phyloP scores from a whole-genome alignment of 2,329 filamentous ascomycete species.

The Geosmithia putterillii region DNA sequence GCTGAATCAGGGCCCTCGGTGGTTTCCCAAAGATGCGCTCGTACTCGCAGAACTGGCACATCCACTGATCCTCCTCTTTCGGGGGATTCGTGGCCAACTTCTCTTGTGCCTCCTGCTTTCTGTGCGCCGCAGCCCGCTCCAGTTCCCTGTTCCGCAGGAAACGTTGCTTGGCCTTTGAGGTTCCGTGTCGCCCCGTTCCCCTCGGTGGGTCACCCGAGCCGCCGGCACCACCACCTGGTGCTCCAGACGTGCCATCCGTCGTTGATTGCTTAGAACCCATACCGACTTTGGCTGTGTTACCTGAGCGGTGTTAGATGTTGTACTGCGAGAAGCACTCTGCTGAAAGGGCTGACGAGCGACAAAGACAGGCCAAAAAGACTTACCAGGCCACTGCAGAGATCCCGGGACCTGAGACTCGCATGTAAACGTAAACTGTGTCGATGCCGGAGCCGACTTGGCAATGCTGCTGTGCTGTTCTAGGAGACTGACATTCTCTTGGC shows the following conservation, averaged over 20 bases:
- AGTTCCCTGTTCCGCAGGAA: conserved; percentile 61
- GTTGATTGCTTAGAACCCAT: neutral
- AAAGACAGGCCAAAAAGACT: conserved; percentile 8
- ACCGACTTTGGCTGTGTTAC: neutral
- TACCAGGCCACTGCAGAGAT: conserved; percentile 62
- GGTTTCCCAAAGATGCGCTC: conserved; percentile 87
- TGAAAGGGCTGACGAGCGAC: no score
- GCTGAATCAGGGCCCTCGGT: conserved; percentile 71
- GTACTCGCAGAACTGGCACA: conserved; percentile 98
- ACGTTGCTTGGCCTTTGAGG: conserved; percentile 43
- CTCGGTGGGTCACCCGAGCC: neutral
- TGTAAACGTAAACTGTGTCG: conserved; percentile 91
- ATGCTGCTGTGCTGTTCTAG: conserved; percentile 54
- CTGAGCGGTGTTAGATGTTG: neutral
- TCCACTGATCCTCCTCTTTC: conserved; percentile 65
- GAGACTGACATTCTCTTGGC: conserved; percentile 69
- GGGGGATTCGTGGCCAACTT: conserved; percentile 67
- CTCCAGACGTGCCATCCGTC: neutral
- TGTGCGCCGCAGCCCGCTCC: conserved; percentile 60
- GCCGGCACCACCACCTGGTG: no score
- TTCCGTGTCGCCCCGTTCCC: neutral
- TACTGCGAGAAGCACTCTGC: no score
- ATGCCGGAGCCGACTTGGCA: conserved; percentile 51
- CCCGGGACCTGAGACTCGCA: conserved; percentile 83
- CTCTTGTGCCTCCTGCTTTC: conserved; percentile 65